Base-by-base conservation (phyloP, 495 filamentous ascomycete species). In the Trypethelium eluteriae region DNA sequence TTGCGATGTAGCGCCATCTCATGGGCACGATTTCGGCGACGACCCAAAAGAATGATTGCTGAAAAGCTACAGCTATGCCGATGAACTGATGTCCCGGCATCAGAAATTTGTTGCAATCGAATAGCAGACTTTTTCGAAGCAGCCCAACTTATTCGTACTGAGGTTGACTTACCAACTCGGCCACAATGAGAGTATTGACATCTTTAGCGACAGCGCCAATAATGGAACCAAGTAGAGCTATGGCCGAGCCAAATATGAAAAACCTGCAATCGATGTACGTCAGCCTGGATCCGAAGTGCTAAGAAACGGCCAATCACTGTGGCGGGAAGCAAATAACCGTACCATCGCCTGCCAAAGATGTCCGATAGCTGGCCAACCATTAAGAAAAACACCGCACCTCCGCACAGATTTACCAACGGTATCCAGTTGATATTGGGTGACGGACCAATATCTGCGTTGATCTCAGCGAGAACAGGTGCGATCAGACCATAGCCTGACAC, bases 321-420 rank as follows among this genome's bases (percentile, higher is more conserved):
- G 6, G 49, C 1, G 32, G 53, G 36, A 59, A 59, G 53, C 53
- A 59, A 59, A 2, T 59, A 32, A 14, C n/a, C 14, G 34, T 59
- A 63, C 71, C 76, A 83, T 66, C 81, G 76, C 49, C 82, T 77
- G 47, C 83, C 82, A 62, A 85, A 84, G 47, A 84, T 80, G 72
- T 85, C 81, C 2, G 77, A 76, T 6, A 84, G 68, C 46, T 81
- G 79, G 14, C 83, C 83, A 12, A 83, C 76, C 63, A 68, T 39
- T 12, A 68, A 39, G 41, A 68, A 68, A 62, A 49, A 64, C 1
- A 68, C 62, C 10, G 66, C 66, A 18, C 62, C 62, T 2, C 62
- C 49, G 57, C 34, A 35, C 44, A 64, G 38, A 35, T 68, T 64
- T 14, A 69, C 70, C 10, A 71, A 69, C 1, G 73, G 64, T 12